phyloP scores from a whole-genome alignment of 2,329 filamentous ascomycete species.

The Cryoendolithus antarcticus region DNA sequence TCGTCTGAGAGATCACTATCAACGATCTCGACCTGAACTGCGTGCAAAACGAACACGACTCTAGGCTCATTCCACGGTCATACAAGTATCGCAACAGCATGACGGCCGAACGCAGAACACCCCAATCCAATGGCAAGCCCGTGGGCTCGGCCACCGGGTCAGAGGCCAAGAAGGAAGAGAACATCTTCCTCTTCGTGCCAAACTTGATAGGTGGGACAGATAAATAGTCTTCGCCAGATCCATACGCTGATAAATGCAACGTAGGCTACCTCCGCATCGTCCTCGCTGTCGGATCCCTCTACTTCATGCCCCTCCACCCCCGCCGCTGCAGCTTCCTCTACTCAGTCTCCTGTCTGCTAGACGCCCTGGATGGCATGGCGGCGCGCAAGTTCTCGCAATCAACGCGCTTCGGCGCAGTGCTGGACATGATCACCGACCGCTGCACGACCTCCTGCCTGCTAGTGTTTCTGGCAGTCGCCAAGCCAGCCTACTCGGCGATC shows the following conservation, averaged over 20 bases:
- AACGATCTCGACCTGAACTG: background rate
- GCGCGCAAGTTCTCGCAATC: conserved; percentile 79
- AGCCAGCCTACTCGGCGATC: conserved; percentile 83
- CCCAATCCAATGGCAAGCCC: conserved; percentile 16
- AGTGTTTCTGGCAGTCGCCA: conserved; percentile 88
- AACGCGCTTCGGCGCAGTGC: conserved; percentile 86
- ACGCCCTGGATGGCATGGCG: conserved; percentile 90
- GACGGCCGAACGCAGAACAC: conserved; percentile 6
- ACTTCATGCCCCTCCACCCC: conserved; percentile 99
- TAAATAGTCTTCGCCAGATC: background rate
- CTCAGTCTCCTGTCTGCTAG: conserved; percentile 85
- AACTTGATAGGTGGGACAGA: conserved; percentile 36
- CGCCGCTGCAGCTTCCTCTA: conserved; percentile 86
- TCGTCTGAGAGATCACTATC: background rate
- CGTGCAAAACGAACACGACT: background rate
- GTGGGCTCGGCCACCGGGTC: conserved; percentile 10
- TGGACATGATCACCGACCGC: conserved; percentile 98
- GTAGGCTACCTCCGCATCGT: conserved; percentile 37
- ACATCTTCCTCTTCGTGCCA: conserved; percentile 42
- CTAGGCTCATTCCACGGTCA: background rate
- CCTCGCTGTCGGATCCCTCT: conserved; percentile 73
- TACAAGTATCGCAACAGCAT: conserved; percentile 1
- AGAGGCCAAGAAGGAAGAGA: conserved; percentile 31
- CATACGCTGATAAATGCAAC: conserved; percentile 12
- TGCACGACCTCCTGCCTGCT: conserved; percentile 93